Conservation (phyloP, 495 filamentous ascomycete species). For the Xylaria cubensis region DNA sequence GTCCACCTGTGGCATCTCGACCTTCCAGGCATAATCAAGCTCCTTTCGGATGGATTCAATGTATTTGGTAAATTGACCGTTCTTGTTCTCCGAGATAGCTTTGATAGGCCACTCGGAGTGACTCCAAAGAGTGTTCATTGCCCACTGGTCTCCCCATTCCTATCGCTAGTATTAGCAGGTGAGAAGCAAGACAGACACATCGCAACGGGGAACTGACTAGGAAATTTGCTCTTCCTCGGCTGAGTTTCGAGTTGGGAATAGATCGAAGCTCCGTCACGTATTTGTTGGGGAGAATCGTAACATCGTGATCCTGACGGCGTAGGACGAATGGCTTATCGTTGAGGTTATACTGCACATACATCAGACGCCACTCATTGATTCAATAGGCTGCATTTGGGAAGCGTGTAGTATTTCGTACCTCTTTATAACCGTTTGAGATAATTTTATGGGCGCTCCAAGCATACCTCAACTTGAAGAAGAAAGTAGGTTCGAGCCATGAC, state of each 20-base stretch:
- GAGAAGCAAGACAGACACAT: too few relatives aligned
- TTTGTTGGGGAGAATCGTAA: slow-evolving; percentile 17
- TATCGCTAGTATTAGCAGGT: not conserved
- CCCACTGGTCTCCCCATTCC: slow-evolving; percentile 19
- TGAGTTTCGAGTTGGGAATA: slow-evolving; percentile 21
- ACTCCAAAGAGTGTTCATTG: not conserved
- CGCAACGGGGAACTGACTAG: not conserved
- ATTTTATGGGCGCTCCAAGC: not conserved
- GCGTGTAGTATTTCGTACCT: not conserved
- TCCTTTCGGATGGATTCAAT: slow-evolving; percentile 13
- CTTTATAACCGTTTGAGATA: slow-evolving; percentile 10
- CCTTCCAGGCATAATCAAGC: slow-evolving; percentile 18
- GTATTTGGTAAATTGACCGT: slow-evolving; percentile 19
- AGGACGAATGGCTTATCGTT: slow-evolving; percentile 18
- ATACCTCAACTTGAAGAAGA: slow-evolving; percentile 17
- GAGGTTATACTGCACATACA: not conserved
- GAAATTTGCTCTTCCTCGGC: slow-evolving; percentile 11
- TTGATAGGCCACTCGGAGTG: not conserved
- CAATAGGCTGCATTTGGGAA: not conserved
- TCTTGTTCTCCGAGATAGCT: slow-evolving; percentile 7
- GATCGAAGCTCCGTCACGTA: slow-evolving; percentile 18
- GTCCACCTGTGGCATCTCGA: slow-evolving; percentile 18
- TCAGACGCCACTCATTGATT: too few relatives aligned
- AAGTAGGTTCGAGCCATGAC: slow-evolving; percentile 20
- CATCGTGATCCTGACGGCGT: slow-evolving; percentile 13